phyloP scores from a whole-genome alignment of 78 protist genomes.

The Dictyostelium brefeldianum region DNA sequence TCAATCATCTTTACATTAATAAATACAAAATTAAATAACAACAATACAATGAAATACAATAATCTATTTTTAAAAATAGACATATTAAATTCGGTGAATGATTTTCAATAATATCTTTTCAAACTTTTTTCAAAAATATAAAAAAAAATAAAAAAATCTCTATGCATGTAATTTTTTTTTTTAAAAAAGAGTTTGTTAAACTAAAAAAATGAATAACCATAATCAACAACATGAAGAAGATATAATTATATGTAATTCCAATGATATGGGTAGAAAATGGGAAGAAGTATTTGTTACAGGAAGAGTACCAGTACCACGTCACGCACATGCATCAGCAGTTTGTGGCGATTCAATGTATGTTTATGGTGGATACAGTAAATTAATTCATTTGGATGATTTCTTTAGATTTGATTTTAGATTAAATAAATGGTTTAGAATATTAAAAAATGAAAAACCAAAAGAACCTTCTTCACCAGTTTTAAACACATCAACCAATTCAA shows the following conservation, averaged over 20 bases:
- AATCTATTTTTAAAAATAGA: no score
- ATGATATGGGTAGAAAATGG: not conserved
- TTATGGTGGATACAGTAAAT: slow-evolving; percentile 62
- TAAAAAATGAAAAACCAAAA: not conserved
- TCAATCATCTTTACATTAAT: no score
- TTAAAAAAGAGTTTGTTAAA: no score
- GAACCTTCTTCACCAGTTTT: not conserved
- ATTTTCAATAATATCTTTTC: no score
- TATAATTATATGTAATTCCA: not conserved
- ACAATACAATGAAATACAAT: no score
- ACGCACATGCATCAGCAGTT: slow-evolving; percentile 10
- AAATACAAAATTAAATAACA: no score
- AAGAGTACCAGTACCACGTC: slow-evolving; percentile 21
- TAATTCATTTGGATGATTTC: slow-evolving; percentile 44
- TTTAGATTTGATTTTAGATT: slow-evolving; percentile 23
- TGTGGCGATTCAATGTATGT: not conserved
- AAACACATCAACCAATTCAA: not conserved
- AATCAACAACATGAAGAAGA: not conserved
- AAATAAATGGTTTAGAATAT: slow-evolving; percentile 16
- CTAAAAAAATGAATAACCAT: not conserved
- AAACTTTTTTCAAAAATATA: not conserved
- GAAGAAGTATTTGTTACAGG: not conserved
- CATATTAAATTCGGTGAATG: no score
- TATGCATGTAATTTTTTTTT: not conserved
- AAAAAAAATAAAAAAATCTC: not conserved